Evolutionary conservation across 345 rosid genomes (phyloP), one percentile per base, ranked within the genome.

Genomic region (Syzygium aqueum): DNA sequence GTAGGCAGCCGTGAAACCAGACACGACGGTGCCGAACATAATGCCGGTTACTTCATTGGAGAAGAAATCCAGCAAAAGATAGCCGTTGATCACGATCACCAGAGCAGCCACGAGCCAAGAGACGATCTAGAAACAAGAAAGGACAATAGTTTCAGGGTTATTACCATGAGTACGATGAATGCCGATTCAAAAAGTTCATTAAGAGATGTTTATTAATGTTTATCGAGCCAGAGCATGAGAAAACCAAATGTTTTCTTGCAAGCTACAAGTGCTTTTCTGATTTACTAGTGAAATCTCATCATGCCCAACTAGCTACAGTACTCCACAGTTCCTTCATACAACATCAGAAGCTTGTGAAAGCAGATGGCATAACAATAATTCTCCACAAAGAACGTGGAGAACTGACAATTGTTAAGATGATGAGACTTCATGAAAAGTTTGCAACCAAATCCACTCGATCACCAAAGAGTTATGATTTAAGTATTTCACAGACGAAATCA

Each of bases 71-170:
- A 94, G 40, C 89, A 97, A 80, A 33, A 97, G 98, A 88, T 97
- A 97, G 6, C 96, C 97, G 25, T 97, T 97, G 88, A 97, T 97
- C 88, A 94, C 87, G 3, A 97, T 97, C 94, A 97, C 99, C 43
- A 97, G 87, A 8, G 54, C 94, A 77, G 98, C 97, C 87, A 97
- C 98, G 1, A 96, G 90, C 99, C 99, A 97, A 3, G 99, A 89
- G 50, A 92, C 84, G 16, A 90, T 89, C 99, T 97, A 93, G 89
- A 77, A 53, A 86, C 82, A 73, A 73, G n/a, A n/a, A n/a, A n/a
- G 7, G 4, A 21, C 0, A 12, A 73, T 73, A n/a, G 51, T 33
- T 73, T 37, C 49, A 73, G 82, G 82, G 49, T 73, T 73, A 37
- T 73, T 37, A 73, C 3, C 82, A 37, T 73, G 27, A 73, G 49